These are phyloP conservation scores for Eucalyptus shirleyi DNA, from an alignment of 345 rosid species.

Conservation along the genomic window DNA sequence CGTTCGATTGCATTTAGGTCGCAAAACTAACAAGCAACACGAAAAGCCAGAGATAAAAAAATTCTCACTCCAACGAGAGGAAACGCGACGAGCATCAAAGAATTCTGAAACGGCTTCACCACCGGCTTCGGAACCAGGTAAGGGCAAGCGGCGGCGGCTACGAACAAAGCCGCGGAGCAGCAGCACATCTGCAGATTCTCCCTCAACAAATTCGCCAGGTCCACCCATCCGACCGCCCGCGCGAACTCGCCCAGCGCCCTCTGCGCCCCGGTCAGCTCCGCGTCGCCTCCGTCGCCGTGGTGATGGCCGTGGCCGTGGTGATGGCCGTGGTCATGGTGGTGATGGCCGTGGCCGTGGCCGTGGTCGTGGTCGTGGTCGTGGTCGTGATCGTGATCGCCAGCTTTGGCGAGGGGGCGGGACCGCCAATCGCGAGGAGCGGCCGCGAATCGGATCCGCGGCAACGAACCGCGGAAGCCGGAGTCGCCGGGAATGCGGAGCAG, in stretches of 20 bases:
- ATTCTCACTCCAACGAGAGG: slow-evolving; percentile 82
- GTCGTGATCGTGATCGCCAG: background rate
- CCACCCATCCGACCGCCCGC: slow-evolving; percentile 56
- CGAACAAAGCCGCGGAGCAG: slow-evolving; percentile 59
- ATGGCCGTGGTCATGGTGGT: no score
- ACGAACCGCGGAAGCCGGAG: background rate
- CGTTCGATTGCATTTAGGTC: background rate
- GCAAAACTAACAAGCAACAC: background rate
- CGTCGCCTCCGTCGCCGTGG: slow-evolving; percentile 13
- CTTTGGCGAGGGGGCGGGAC: slow-evolving; percentile 2
- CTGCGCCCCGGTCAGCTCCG: slow-evolving; percentile 37
- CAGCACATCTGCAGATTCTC: slow-evolving; percentile 84
- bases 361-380: no score
- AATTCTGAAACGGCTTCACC: slow-evolving; percentile 52
- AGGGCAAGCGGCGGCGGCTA: slow-evolving; percentile 74
- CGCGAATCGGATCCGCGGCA: background rate
- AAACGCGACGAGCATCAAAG: slow-evolving; percentile 56
- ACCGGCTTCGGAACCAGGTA: slow-evolving; percentile 45
- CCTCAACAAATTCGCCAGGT: slow-evolving; percentile 64
- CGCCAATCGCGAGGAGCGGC: background rate
- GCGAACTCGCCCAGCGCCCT: slow-evolving; percentile 45
- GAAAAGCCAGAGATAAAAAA: background rate
- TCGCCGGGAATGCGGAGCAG: background rate
- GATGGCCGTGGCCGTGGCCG: no score
- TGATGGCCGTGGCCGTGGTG: slow-evolving; percentile 15